Conservation (phyloP, 371 early-diverging fungal species). For the Blastocladiella emersonii region DNA sequence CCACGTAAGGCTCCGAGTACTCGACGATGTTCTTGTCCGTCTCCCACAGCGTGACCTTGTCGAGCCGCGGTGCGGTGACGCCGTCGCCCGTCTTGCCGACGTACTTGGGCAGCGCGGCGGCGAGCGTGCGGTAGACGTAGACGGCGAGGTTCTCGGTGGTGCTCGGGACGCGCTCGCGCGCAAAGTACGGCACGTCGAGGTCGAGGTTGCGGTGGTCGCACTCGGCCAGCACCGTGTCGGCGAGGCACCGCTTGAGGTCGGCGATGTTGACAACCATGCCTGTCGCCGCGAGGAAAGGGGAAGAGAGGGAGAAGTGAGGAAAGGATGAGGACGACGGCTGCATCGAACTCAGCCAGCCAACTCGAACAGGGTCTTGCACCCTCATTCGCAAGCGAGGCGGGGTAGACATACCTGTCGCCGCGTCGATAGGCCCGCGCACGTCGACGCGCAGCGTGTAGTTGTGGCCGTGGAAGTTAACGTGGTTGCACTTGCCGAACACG, state of each 20-base stretch:
- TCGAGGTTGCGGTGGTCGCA: slow-evolving; percentile 72
- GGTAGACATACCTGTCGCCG: not conserved
- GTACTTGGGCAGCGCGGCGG: slow-evolving; percentile 16
- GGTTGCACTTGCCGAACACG: slow-evolving; percentile 81
- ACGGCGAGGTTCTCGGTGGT: slow-evolving; percentile 82
- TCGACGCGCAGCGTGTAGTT: slow-evolving; percentile 74
- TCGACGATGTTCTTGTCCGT: slow-evolving; percentile 58
- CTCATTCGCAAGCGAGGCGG: too few relatives aligned
- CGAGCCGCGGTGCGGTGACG: slow-evolving; percentile 22
- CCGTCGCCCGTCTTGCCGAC: slow-evolving; percentile 12
- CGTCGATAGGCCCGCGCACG: slow-evolving; percentile 41
- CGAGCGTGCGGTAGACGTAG: slow-evolving; percentile 61
- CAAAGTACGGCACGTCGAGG: slow-evolving; percentile 2
- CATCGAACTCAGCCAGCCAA: not conserved
- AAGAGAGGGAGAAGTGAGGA: too few relatives aligned
- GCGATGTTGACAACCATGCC: slow-evolving; percentile 81
- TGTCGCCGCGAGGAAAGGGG: slow-evolving; percentile 23
- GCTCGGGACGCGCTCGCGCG: slow-evolving; percentile 21
- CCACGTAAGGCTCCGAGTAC: slow-evolving; percentile 21
- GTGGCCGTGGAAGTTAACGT: slow-evolving; percentile 73
- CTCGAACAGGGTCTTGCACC: not conserved
- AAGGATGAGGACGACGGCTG: slow-evolving; percentile 43
- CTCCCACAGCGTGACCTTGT: slow-evolving; percentile 53
- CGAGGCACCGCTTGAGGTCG: slow-evolving; percentile 63
- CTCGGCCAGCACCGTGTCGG: slow-evolving; percentile 50